These are phyloP conservation scores for Penicillium sp. DNA, from an alignment of 2,329 filamentous ascomycete genomes.

Conservation along the genomic window DNA sequence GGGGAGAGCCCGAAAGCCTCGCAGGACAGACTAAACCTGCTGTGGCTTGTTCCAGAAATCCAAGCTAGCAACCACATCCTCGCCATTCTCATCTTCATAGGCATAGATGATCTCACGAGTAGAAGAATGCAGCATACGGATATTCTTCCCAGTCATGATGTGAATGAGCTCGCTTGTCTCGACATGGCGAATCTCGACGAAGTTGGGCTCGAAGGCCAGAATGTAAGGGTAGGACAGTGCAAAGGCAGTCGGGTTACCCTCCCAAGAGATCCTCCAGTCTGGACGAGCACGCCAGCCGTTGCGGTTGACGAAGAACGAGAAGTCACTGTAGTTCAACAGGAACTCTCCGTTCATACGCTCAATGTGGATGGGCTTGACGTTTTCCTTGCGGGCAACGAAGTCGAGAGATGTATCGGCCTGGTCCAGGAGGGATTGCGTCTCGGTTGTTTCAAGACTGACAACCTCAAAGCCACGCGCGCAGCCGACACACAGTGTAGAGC, in stretches of 20 bases:
- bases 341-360: conserved; percentile 97
- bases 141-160: conserved; percentile 95
- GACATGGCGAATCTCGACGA: conserved; percentile 95
- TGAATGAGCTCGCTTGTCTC: conserved; percentile 90
- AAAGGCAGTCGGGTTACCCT: conserved; percentile 89
- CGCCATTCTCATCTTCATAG: conserved; percentile 92
- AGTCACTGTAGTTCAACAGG: conserved; percentile 96
- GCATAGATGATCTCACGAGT: conserved; percentile 98
- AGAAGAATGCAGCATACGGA: conserved; percentile 95
- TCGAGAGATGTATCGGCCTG: conserved; percentile 97
- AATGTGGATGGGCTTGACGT: conserved; percentile 93
- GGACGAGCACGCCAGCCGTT: conserved; percentile 96
- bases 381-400: conserved; percentile 92
- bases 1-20: background rate
- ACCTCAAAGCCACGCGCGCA: conserved; percentile 97
- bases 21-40: conserved; percentile 22
- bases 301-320: conserved; percentile 98
- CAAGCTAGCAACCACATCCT: conserved; percentile 90
- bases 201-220: conserved; percentile 93
- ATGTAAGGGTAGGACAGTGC: conserved; percentile 97
- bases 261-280: conserved; percentile 98
- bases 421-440: conserved; percentile 94
- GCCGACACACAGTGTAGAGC: conserved; percentile 94
- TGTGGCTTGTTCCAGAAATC: conserved; percentile 85
- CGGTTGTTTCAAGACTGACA: conserved; percentile 93